These are phyloP conservation scores for Teunomyces funiuensis DNA, from an alignment of 805 yeast species.

Conservation along the genomic window DNA sequence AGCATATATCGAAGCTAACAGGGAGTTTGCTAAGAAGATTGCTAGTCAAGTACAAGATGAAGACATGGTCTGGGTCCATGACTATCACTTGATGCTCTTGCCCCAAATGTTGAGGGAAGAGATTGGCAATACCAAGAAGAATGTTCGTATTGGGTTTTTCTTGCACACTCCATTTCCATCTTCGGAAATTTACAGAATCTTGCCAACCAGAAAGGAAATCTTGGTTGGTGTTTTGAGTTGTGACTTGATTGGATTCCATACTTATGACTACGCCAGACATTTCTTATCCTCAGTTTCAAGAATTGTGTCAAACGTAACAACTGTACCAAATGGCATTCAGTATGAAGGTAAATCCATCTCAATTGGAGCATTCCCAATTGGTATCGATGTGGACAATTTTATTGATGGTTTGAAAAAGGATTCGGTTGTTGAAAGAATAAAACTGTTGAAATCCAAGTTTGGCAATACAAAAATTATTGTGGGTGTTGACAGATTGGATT, in stretches of 20 bases:
- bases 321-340: slow-evolving; percentile 88
- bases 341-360: slow-evolving; percentile 72
- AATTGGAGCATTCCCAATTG: slow-evolving; percentile 98
- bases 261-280: slow-evolving; percentile 98
- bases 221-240: slow-evolving; percentile 89
- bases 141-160: slow-evolving; percentile 86
- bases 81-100: slow-evolving; percentile 91
- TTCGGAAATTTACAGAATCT: slow-evolving; percentile 89
- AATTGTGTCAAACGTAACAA: slow-evolving; percentile 68
- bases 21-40: slow-evolving; percentile 73
- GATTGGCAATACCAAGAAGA: slow-evolving; percentile 46
- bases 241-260: slow-evolving; percentile 95
- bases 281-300: slow-evolving; percentile 87
- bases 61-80: slow-evolving; percentile 97
- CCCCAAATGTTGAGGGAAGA: slow-evolving; percentile 82
- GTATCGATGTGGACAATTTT: slow-evolving; percentile 93
- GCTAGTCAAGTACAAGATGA: slow-evolving; percentile 70
- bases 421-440: slow-evolving; percentile 64
- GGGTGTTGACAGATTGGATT: slow-evolving; percentile 95
- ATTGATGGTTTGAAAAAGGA: slow-evolving; percentile 69
- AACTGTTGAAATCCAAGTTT: slow-evolving; percentile 56
- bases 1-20: slow-evolving; percentile 92
- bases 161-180: slow-evolving; percentile 98
- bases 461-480: slow-evolving; percentile 86
- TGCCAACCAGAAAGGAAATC: slow-evolving; percentile 93